Evolutionary conservation across 768 basidiomycete species (phyloP).

Genomic region (Coprinopsis strossmayeri): DNA sequence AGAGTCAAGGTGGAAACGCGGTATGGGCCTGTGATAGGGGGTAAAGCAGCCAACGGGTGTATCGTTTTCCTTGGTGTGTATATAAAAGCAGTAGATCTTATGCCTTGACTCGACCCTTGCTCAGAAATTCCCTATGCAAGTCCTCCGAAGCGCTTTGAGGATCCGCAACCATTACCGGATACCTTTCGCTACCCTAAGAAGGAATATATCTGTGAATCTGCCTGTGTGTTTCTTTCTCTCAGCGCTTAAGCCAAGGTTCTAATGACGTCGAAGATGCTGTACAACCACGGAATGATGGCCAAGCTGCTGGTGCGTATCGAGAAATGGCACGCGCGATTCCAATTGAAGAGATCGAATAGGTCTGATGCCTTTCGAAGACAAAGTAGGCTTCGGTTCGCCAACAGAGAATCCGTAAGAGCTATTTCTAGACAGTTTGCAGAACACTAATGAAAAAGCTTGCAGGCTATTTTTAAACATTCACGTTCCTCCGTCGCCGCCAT

Average conservation of each 20-base stretch:
- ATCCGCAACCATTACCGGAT: slow-evolving; percentile 50
- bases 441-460: not conserved
- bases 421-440: not conserved
- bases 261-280: slow-evolving; percentile 36
- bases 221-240: slow-evolving; percentile 33
- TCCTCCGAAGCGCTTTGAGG: slow-evolving; percentile 57
- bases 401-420: slow-evolving; percentile 62
- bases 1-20: slow-evolving; percentile 47
- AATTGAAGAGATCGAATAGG: too few relatives aligned
- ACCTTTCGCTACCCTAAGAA: slow-evolving; percentile 49
- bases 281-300: slow-evolving; percentile 63
- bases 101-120: not conserved
- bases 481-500: slow-evolving; percentile 46
- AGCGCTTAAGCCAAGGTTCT: not conserved
- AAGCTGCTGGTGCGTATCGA: slow-evolving; percentile 44
- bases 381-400: slow-evolving; percentile 60
- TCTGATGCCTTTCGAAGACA: slow-evolving; percentile 41
- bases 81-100: too few relatives aligned
- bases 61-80: slow-evolving; percentile 57
- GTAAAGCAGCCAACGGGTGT: slow-evolving; percentile 52
- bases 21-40: slow-evolving; percentile 52
- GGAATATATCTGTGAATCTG: slow-evolving; percentile 54
- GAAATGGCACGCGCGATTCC: too few relatives aligned
- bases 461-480: slow-evolving; percentile 66
- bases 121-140: slow-evolving; percentile 71